Percentiles rank a stretch among this genome's conserved stretches.
Evolutionary conservation across 495 filamentous ascomycete genomes (phyloP).

Genomic region (Filosporella fistucella): DNA sequence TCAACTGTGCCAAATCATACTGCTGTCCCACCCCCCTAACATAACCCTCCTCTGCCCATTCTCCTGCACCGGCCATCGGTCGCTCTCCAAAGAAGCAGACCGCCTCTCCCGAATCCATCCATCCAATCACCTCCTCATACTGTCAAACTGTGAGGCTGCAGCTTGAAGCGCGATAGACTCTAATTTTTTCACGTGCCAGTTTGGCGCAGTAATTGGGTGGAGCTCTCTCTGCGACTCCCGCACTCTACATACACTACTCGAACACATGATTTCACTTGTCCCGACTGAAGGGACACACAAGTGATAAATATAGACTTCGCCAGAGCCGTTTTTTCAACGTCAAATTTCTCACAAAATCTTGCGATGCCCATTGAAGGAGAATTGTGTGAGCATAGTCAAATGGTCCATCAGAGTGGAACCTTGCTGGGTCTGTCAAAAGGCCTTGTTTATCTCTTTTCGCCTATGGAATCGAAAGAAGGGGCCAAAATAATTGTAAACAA

Average conservation of each 20-base stretch:
- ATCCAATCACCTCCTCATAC: conserved; percentile 4
- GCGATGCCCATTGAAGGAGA: neutral
- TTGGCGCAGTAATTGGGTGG: conserved; percentile 11
- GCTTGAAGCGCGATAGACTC: too few species aligned
- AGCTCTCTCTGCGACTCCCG: neutral
- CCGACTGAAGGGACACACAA: conserved; percentile 7
- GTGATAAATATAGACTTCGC: conserved; percentile 15
- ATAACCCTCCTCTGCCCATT: neutral
- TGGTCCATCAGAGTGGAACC: conserved; percentile 4
- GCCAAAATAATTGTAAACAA: conserved; percentile 20
- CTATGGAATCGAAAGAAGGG: conserved; percentile 7
- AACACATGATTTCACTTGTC: conserved; percentile 16
- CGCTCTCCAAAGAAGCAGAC: too few species aligned
- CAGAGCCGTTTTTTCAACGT: neutral
- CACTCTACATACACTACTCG: conserved; percentile 6
- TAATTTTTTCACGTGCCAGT: conserved; percentile 12
- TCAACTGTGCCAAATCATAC: conserved; percentile 6
- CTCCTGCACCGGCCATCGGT: neutral
- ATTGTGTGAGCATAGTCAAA: neutral
- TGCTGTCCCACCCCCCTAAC: neutral
- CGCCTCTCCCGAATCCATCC: conserved; percentile 4
- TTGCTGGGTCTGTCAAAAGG: conserved; percentile 19
- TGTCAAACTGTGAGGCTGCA: conserved; percentile 8
- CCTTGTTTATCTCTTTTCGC: conserved; percentile 23
- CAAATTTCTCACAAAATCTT: conserved; percentile 1